Evolutionary conservation across 139 green algal genomes (phyloP).

Genomic region (Chlamydomonas schloesseri): DNA sequence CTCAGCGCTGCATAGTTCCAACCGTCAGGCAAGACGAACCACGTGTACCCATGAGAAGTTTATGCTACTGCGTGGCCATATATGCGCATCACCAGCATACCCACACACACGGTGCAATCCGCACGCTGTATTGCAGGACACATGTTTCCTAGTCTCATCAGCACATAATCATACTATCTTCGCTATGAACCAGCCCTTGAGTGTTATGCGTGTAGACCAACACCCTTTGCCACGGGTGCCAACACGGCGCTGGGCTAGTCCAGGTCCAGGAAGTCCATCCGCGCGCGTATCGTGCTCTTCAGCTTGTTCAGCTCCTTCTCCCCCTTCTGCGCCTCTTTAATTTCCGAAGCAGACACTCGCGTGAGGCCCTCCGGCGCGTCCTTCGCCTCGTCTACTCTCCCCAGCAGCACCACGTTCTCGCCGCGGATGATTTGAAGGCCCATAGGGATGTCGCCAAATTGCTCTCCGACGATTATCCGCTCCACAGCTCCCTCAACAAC

Average conservation of each 20-base stretch:
- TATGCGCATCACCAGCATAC: too few species aligned
- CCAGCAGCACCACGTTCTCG: slow-evolving; percentile 93
- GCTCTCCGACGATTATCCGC: slow-evolving; percentile 83
- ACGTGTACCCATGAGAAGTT: too few species aligned
- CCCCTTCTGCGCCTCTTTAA: slow-evolving; percentile 70
- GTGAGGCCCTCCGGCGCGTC: slow-evolving; percentile 71
- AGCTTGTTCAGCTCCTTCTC: slow-evolving; percentile 83
- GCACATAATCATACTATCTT: too few species aligned
- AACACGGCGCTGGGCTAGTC: slow-evolving; percentile 10
- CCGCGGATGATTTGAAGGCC: slow-evolving; percentile 77
- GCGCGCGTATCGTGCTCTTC: slow-evolving; percentile 79
- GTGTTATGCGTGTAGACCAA: too few species aligned
- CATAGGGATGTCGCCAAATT: slow-evolving; percentile 83
- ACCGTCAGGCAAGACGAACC: too few species aligned
- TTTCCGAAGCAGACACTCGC: slow-evolving; percentile 68
- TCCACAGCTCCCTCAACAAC: slow-evolving; percentile 80
- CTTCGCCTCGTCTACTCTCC: slow-evolving; percentile 74
- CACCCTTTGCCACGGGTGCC: too few species aligned
- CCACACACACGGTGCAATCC: too few species aligned
- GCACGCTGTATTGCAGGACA: too few species aligned
- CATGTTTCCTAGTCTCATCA: too few species aligned
- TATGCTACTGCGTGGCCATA: too few species aligned
- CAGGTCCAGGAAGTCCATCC: slow-evolving; percentile 81
- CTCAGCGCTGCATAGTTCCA: too few species aligned
- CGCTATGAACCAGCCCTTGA: too few species aligned